These are phyloP conservation scores for Aspergillus tanneri DNA, from an alignment of 2,329 filamentous ascomycete species.

Conservation along the genomic window DNA sequence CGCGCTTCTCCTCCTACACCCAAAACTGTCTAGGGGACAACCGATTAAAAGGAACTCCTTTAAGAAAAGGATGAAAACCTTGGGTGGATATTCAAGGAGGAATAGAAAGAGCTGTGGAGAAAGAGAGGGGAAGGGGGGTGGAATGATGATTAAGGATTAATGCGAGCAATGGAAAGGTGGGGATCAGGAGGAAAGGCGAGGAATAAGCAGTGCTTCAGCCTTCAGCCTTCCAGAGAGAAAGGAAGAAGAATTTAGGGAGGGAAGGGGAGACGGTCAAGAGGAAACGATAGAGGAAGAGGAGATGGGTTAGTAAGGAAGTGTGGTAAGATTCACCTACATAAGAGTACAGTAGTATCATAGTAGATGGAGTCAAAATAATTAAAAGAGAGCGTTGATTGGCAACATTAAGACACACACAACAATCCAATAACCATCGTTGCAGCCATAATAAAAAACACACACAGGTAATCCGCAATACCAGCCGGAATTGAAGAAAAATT, in stretches of 20 bases:
- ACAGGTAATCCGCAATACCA: background rate
- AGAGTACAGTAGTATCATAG: too few relatives aligned
- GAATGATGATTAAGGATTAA: conserved; percentile 8
- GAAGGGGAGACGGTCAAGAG: too few relatives aligned
- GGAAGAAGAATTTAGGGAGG: background rate
- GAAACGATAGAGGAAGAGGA: too few relatives aligned
- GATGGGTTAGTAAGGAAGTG: too few relatives aligned
- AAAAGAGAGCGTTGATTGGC: too few relatives aligned
- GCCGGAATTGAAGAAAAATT: background rate
- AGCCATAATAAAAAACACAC: background rate
- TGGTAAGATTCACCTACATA: too few relatives aligned
- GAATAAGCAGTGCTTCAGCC: too few relatives aligned
- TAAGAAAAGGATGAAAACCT: background rate
- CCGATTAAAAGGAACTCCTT: background rate
- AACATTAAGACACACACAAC: too few relatives aligned
- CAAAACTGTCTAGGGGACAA: background rate
- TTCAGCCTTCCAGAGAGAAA: too few relatives aligned
- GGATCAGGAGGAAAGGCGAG: background rate
- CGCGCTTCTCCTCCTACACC: background rate
- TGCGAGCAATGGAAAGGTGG: conserved; percentile 3
- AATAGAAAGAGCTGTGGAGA: conserved; percentile 1
- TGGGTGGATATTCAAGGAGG: background rate
- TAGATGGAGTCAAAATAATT: too few relatives aligned
- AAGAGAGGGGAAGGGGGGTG: conserved; percentile 4
- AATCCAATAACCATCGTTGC: too few relatives aligned